Evolutionary conservation across 768 basidiomycete species (phyloP).

Genomic region (Suillus americanus): DNA sequence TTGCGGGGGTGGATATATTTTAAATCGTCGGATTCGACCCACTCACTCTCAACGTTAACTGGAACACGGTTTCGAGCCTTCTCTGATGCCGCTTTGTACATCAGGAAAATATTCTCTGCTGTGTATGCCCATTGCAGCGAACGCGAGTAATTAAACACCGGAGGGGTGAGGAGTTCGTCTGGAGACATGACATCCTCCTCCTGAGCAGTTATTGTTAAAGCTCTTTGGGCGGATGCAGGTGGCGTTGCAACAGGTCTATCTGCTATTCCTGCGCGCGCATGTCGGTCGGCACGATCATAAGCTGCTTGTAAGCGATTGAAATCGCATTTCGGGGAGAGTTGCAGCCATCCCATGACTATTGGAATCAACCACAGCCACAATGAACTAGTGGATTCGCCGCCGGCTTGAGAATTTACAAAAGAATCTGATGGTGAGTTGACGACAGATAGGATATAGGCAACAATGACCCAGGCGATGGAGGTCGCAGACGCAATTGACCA

Average conservation of each 20-base stretch:
- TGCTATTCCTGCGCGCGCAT: conserved; percentile 18
- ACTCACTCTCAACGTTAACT: neutral
- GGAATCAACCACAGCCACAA: conserved; percentile 40
- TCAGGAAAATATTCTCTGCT: neutral
- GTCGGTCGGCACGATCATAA: conserved; percentile 27
- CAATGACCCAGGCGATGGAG: conserved; percentile 36
- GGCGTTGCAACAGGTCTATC: neutral
- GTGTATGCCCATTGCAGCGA: conserved; percentile 1
- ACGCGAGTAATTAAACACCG: conserved; percentile 7
- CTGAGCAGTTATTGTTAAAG: neutral
- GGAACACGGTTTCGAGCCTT: neutral
- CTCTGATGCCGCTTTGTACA: neutral
- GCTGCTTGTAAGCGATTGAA: conserved; percentile 25
- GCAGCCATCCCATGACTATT: conserved; percentile 34
- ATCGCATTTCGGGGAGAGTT: conserved; percentile 36
- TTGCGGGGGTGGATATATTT: conserved; percentile 7
- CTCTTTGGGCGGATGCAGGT: neutral
- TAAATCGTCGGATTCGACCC: neutral
- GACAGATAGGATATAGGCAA: conserved; percentile 32
- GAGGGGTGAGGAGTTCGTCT: conserved; percentile 4
- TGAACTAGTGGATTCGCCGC: conserved; percentile 18
- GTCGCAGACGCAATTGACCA: conserved; percentile 35
- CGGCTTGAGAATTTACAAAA: neutral
- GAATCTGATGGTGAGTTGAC: conserved; percentile 22
- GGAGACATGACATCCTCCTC: conserved; percentile 1